A percentile compares a stretch with the other conserved stretches of the same genome.
Evolutionary conservation across 169 alveolate species (phyloP).

Genomic region (Theileria sp.): DNA sequence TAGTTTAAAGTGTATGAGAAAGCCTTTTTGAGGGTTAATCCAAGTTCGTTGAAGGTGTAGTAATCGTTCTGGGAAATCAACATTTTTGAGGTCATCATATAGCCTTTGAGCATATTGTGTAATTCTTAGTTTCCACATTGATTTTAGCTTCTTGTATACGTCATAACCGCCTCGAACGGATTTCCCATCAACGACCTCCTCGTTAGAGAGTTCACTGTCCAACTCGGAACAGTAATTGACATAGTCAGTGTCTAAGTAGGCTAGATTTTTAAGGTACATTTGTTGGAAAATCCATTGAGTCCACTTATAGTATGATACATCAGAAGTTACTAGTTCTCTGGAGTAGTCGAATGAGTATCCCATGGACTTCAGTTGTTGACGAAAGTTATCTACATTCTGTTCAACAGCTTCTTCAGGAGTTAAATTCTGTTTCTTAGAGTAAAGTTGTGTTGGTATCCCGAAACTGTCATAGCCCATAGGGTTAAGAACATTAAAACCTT

Average conservation of each 20-base stretch:
- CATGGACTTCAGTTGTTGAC: constrained; percentile 77
- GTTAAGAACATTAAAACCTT: constrained; percentile 81
- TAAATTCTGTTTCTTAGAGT: constrained; percentile 77
- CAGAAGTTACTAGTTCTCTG: constrained; percentile 84
- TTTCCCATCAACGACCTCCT: constrained; percentile 85
- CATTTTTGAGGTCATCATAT: constrained; percentile 66
- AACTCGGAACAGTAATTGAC: constrained; percentile 88
- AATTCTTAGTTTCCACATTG: constrained; percentile 86
- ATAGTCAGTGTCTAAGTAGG: constrained; percentile 75
- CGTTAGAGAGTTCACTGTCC: constrained; percentile 89
- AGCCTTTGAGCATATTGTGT: constrained; percentile 83
- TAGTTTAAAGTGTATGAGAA: background rate
- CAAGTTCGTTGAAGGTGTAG: constrained; percentile 85
- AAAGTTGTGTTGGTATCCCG: constrained; percentile 92
- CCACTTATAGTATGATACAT: constrained; percentile 83
- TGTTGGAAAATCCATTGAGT: constrained; percentile 88
- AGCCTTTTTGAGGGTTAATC: constrained; percentile 85
- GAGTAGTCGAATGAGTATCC: constrained; percentile 89
- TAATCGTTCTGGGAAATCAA: constrained; percentile 84
- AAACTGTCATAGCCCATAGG: constrained; percentile 94
- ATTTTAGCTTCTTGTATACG: constrained; percentile 76
- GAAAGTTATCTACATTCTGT: constrained; percentile 79
- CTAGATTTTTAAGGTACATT: constrained; percentile 78
- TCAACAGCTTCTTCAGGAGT: constrained; percentile 75
- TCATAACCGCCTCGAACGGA: constrained; percentile 84